Conservation (phyloP, 1,284 basidiomycete genomes). For the Cronartium ribicola region DNA sequence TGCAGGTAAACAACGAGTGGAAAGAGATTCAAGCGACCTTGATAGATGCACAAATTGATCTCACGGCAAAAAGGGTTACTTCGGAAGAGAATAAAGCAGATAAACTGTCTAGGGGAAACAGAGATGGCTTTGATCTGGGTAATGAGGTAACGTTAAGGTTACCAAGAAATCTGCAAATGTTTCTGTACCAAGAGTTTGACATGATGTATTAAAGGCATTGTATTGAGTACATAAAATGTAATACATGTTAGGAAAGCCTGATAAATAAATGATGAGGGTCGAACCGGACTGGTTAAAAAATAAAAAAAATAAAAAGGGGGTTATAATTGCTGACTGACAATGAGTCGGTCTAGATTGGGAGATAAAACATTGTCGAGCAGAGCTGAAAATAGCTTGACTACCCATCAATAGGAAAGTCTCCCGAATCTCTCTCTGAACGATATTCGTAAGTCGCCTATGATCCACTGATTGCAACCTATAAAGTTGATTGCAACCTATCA, state of each 20-base stretch:
- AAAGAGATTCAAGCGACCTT: not conserved
- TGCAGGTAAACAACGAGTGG: not conserved
- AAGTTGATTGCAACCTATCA: no score
- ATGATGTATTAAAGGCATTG: not conserved
- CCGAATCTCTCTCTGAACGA: no score
- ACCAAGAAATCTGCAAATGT: not conserved
- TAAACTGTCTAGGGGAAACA: not conserved
- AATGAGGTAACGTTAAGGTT: not conserved
- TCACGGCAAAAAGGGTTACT: not conserved
- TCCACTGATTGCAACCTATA: no score
- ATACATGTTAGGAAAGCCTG: not conserved
- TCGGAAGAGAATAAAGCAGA: constrained; percentile 14
- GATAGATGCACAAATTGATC: not conserved
- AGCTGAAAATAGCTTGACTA: no score
- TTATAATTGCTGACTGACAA: no score
- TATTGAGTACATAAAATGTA: not conserved
- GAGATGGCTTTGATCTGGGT: not conserved
- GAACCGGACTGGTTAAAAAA: not conserved
- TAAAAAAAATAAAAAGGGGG: no score
- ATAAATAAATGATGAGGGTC: not conserved
- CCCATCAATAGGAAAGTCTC: no score
- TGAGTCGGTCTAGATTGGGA: no score
- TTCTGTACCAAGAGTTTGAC: not conserved
- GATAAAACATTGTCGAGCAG: no score
- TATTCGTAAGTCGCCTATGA: no score